These are phyloP conservation scores for Arctostaphylos glauca DNA, from an alignment of 148 eudicot species.

Conservation along the genomic window DNA sequence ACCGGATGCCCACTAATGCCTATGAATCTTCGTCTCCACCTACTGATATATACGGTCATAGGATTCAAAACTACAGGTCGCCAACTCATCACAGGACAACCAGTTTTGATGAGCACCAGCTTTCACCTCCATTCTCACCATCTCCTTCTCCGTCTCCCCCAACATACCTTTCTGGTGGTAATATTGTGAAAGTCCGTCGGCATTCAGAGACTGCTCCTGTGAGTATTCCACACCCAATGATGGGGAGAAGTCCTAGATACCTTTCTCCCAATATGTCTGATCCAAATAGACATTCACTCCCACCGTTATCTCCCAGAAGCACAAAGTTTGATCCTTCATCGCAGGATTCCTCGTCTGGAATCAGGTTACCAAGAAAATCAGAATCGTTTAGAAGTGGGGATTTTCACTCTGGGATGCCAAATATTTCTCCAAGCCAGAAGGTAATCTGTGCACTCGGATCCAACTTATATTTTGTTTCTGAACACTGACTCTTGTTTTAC, in stretches of 20 bases:
- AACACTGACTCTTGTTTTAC: background rate
- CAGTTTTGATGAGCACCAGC: conserved; percentile 62
- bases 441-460: conserved; percentile 32
- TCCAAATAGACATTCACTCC: conserved; percentile 70
- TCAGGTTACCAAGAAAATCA: conserved; percentile 53
- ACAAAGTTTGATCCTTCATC: conserved; percentile 54
- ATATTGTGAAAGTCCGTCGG: conserved; percentile 49
- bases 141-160: conserved; percentile 83
- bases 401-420: conserved; percentile 37
- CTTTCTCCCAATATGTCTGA: conserved; percentile 92
- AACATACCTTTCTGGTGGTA: conserved; percentile 45
- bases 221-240: conserved; percentile 76
- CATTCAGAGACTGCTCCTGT: conserved; percentile 79
- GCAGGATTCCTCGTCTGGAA: conserved; percentile 75
- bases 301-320: conserved; percentile 75
- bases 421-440: conserved; percentile 56
- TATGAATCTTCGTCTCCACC: conserved; percentile 48
- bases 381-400: conserved; percentile 60
- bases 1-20: conserved; percentile 37
- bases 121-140: conserved; percentile 92
- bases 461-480: background rate
- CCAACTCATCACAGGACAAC: conserved; percentile 39
- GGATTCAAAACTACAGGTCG: conserved; percentile 47
- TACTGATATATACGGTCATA: conserved; percentile 47
- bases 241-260: conserved; percentile 69